Conservation (phyloP, 2,329 filamentous ascomycete genomes). For the Hyphodiscus sp. region DNA sequence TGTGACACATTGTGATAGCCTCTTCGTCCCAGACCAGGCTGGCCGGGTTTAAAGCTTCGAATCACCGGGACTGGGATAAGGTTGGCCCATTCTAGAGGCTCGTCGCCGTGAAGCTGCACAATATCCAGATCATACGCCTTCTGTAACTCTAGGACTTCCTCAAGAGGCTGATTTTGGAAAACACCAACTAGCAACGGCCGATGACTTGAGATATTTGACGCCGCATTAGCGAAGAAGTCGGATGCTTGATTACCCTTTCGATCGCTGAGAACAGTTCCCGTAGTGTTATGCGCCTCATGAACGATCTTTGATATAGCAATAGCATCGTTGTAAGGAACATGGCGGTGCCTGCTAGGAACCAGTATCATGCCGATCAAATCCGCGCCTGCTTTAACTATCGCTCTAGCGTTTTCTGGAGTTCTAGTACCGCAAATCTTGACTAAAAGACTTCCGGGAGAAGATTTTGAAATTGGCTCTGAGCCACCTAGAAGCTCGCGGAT, state of each 20-base stretch:
- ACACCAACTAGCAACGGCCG: constrained; percentile 82
- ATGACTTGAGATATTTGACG: constrained; percentile 42
- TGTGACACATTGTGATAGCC: constrained; percentile 81
- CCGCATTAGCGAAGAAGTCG: constrained; percentile 66
- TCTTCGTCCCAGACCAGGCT: constrained; percentile 55
- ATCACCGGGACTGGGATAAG: constrained; percentile 91
- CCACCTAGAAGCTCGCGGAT: constrained; percentile 76
- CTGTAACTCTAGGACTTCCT: constrained; percentile 74
- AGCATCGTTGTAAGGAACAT: constrained; percentile 71
- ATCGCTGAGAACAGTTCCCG: constrained; percentile 23
- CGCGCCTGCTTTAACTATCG: constrained; percentile 78
- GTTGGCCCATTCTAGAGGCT: constrained; percentile 85
- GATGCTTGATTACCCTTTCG: constrained; percentile 33
- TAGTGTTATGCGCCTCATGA: constrained; percentile 39
- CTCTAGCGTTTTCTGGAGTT: constrained; percentile 69
- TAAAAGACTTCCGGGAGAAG: constrained; percentile 45
- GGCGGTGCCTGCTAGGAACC: constrained; percentile 73
- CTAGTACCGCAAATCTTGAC: constrained; percentile 97
- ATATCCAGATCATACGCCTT: constrained; percentile 72
- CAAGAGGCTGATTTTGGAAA: constrained; percentile 84
- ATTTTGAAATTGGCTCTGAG: constrained; percentile 29
- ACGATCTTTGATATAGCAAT: constrained; percentile 74
- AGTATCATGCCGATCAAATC: constrained; percentile 92
- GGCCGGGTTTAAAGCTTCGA: constrained; percentile 70
- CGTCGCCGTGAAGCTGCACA: constrained; percentile 87